Percentiles rank a stretch among this genome's conserved stretches.
Evolutionary conservation across 2,329 filamentous ascomycete genomes (phyloP).

Genomic region (Lizonia empirigonia): DNA sequence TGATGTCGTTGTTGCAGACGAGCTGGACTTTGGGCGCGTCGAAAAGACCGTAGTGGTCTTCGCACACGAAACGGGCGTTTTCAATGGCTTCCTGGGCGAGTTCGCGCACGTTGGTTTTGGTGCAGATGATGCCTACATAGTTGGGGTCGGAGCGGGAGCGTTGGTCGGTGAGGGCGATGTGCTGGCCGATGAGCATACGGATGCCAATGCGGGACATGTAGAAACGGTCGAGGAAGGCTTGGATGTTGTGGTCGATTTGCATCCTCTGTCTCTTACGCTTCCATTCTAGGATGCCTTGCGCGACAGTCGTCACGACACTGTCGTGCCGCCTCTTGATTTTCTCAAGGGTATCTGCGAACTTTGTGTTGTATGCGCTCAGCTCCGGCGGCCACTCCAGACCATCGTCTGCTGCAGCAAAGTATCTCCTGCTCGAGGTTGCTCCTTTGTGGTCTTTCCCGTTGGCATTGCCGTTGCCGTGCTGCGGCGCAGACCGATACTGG

Average conservation of each 20-base stretch:
- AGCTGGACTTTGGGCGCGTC: slow-evolving; percentile 96
- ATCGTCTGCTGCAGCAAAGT: slow-evolving; percentile 93
- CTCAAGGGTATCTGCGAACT: slow-evolving; percentile 86
- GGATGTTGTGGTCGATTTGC: slow-evolving; percentile 97
- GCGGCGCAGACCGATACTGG: slow-evolving; percentile 70
- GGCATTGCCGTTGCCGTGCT: slow-evolving; percentile 54
- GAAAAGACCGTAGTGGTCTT: slow-evolving; percentile 97
- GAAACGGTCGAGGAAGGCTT: slow-evolving; percentile 96
- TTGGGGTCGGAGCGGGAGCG: slow-evolving; percentile 85
- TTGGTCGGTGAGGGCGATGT: slow-evolving; percentile 95
- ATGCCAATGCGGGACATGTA: slow-evolving; percentile 99
- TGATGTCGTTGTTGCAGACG: slow-evolving; percentile 89
- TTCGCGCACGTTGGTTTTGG: slow-evolving; percentile 94
- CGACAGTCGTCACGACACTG: slow-evolving; percentile 95
- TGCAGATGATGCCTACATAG: slow-evolving; percentile 98
- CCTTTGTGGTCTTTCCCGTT: slow-evolving; percentile 56
- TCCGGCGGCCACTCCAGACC: slow-evolving; percentile 90
- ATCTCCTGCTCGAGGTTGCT: slow-evolving; percentile 64
- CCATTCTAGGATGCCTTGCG: slow-evolving; percentile 96
- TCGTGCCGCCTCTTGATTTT: slow-evolving; percentile 96
- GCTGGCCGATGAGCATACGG: slow-evolving; percentile 97
- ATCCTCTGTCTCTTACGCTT: slow-evolving; percentile 95
- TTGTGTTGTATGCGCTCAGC: slow-evolving; percentile 89
- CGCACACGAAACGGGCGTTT: slow-evolving; percentile 98
- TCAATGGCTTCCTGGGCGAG: slow-evolving; percentile 97